These are phyloP conservation scores for Hypoxylon sp. DNA, from an alignment of 2,329 filamentous ascomycete genomes.

Conservation along the genomic window DNA sequence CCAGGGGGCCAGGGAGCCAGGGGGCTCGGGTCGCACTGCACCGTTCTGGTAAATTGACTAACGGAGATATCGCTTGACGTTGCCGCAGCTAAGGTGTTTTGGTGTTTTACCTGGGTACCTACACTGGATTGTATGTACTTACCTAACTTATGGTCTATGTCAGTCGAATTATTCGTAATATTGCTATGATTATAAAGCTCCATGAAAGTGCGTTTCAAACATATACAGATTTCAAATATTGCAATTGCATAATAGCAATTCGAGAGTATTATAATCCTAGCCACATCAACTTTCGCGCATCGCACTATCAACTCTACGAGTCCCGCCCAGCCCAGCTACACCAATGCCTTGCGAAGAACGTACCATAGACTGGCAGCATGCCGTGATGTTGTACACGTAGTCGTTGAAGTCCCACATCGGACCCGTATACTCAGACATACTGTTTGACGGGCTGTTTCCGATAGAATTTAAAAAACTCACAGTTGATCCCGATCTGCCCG, in stretches of 20 bases:
- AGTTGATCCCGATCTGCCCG: slow-evolving; percentile 46
- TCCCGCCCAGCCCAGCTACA: slow-evolving; percentile 1
- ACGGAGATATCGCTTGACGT: not conserved
- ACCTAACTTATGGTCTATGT: not conserved
- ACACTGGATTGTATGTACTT: no score
- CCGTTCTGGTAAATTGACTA: not conserved
- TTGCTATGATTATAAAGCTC: not conserved
- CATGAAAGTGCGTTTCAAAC: not conserved
- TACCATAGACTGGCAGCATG: slow-evolving; percentile 46
- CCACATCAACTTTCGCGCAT: not conserved
- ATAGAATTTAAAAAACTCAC: slow-evolving; percentile 34
- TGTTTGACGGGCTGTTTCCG: not conserved
- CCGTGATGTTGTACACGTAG: slow-evolving; percentile 47
- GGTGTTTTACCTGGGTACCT: no score
- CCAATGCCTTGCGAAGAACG: slow-evolving; percentile 15
- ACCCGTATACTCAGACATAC: no score
- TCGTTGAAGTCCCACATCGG: slow-evolving; percentile 46
- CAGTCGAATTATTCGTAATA: not conserved
- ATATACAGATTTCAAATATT: not conserved
- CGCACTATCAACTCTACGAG: not conserved
- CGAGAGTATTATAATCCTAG: not conserved
- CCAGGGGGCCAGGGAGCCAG: slow-evolving; percentile 11
- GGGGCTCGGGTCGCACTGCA: not conserved
- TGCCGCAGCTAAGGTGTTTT: not conserved
- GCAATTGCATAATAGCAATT: not conserved